These are phyloP conservation scores for Castanea mollissima DNA, from an alignment of 306 rosid genomes.

Conservation along the genomic window DNA sequence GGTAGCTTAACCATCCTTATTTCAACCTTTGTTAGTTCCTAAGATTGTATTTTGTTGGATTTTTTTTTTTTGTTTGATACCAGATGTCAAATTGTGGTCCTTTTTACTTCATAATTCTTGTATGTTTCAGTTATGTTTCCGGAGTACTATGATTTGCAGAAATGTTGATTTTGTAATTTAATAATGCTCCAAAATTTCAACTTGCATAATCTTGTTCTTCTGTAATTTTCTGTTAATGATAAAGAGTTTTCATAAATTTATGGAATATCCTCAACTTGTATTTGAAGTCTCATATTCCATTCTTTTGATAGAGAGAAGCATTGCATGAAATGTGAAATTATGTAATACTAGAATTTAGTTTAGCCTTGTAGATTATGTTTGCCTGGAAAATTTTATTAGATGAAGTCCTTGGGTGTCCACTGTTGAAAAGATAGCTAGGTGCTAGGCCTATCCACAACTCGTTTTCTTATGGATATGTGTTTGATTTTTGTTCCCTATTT, in stretches of 20 bases:
- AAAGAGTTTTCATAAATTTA: neutral
- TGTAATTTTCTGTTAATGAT: neutral
- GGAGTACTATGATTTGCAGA: slow-evolving; percentile 13
- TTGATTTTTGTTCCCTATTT: neutral
- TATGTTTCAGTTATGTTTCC: slow-evolving; percentile 7
- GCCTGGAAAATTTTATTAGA: neutral
- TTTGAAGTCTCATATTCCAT: slow-evolving; percentile 1
- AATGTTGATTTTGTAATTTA: slow-evolving; percentile 14
- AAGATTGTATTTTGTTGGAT: slow-evolving; percentile 23
- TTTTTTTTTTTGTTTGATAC: slow-evolving; percentile 13
- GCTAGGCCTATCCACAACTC: neutral
- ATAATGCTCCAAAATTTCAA: slow-evolving; percentile 1
- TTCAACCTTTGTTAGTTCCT: neutral
- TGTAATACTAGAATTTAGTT: neutral
- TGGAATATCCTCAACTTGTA: neutral
- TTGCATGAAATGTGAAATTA: neutral
- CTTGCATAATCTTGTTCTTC: neutral
- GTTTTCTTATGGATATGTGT: neutral
- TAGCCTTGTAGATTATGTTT: neutral
- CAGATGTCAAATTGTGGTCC: slow-evolving; percentile 20
- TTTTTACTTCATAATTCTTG: slow-evolving; percentile 1
- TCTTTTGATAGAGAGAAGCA: neutral
- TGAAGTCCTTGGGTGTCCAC: neutral
- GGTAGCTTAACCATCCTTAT: neutral
- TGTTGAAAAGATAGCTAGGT: neutral